These are phyloP conservation scores for Fomitopsis schrenkii DNA, from an alignment of 1,284 basidiomycete genomes.

Conservation along the genomic window DNA sequence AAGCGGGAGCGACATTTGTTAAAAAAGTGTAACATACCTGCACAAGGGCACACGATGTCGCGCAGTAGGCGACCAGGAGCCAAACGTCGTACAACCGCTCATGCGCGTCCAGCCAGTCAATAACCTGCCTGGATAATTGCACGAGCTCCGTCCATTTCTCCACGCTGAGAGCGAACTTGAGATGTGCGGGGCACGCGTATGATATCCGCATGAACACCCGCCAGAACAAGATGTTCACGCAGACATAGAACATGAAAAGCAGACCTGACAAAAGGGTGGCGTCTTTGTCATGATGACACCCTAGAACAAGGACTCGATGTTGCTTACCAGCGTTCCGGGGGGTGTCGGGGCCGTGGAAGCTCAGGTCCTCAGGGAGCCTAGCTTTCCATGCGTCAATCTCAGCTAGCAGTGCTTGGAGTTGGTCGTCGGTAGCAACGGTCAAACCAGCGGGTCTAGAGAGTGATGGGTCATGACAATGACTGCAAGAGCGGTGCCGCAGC, in stretches of 20 bases:
- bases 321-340: conserved; percentile 58
- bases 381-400: conserved; percentile 80
- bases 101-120: conserved; percentile 87
- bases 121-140: conserved; percentile 69
- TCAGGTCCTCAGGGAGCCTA: conserved; percentile 70
- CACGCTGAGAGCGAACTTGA: conserved; percentile 80
- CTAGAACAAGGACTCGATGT: conserved; percentile 1
- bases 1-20: background rate
- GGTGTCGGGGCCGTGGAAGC: conserved; percentile 67
- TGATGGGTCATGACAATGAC: conserved; percentile 10
- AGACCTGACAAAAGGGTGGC: conserved; percentile 47
- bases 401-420: conserved; percentile 60
- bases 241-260: conserved; percentile 82
- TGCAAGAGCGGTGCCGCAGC: background rate
- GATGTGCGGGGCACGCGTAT: conserved; percentile 80
- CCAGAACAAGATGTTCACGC: conserved; percentile 89
- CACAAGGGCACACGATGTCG: conserved; percentile 87
- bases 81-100: conserved; percentile 84
- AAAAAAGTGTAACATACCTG: conserved; percentile 54
- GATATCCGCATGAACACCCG: conserved; percentile 94
- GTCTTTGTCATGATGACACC: conserved; percentile 1
- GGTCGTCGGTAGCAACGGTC: conserved; percentile 75
- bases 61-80: conserved; percentile 82
- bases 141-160: conserved; percentile 79
- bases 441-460: conserved; percentile 76